phyloP scores from a whole-genome alignment of 2,329 filamentous ascomycete species.

The Chaetomium globosum region DNA sequence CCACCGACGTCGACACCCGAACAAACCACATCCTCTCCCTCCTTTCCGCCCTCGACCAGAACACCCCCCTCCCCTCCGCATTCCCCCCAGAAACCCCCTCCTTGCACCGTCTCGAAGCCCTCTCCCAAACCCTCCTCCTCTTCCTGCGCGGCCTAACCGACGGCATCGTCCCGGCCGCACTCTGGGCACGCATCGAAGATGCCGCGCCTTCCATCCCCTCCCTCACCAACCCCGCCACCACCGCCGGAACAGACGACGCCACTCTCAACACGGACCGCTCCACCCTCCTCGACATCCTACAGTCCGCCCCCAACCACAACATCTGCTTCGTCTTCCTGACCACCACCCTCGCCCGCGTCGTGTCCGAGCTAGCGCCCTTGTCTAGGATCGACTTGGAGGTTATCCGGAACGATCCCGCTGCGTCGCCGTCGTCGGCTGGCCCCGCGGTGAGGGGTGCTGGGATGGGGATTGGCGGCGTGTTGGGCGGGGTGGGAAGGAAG shows the following conservation, averaged over 20 bases:
- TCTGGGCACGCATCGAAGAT: conserved; percentile 72
- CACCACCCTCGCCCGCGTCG: conserved; percentile 66
- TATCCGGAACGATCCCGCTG: neutral
- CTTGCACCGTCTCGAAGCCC: conserved; percentile 70
- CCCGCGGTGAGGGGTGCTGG: conserved; percentile 19
- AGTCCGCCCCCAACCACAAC: conserved; percentile 73
- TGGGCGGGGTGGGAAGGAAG: conserved; percentile 44
- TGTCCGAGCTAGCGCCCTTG: conserved; percentile 52
- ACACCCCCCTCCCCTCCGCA: conserved; percentile 60
- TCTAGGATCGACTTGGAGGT: conserved; percentile 44
- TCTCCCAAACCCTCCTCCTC: conserved; percentile 69
- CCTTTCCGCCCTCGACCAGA: conserved; percentile 73
- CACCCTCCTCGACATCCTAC: conserved; percentile 71
- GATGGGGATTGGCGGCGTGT: conserved; percentile 4
- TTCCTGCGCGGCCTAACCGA: conserved; percentile 78
- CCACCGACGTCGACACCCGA: conserved; percentile 37
- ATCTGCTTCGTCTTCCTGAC: conserved; percentile 88
- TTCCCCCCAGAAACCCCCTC: conserved; percentile 66
- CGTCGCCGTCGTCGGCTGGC: neutral
- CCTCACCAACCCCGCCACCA: conserved; percentile 17
- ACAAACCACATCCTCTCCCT: conserved; percentile 44
- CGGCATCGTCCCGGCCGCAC: conserved; percentile 69
- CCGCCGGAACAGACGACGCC: conserved; percentile 15
- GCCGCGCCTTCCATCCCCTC: conserved; percentile 41
- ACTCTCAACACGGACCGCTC: conserved; percentile 51